Percentiles rank a stretch among this genome's conserved stretches.
These are phyloP conservation scores for Daldinia bambusicola DNA, from an alignment of 495 filamentous ascomycete genomes.

Conservation along the genomic window DNA sequence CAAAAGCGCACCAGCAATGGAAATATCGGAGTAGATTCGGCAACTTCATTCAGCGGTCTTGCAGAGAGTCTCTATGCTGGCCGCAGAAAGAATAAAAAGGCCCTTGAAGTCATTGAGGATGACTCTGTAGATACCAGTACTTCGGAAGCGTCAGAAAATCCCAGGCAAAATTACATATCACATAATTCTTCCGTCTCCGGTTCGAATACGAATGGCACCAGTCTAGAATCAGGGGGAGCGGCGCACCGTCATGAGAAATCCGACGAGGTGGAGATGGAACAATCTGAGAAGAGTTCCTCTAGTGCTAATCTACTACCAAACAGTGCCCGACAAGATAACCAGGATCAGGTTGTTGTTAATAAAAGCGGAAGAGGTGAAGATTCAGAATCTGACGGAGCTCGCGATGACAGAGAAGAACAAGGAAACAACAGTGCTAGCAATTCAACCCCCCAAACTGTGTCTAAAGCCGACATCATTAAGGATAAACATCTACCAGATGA, in stretches of 20 bases:
- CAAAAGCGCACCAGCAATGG: constrained; percentile 23
- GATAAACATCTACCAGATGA: constrained; percentile 21
- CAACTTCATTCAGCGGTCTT: constrained; percentile 30
- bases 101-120: not conserved
- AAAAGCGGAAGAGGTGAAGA: not conserved
- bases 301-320: not conserved
- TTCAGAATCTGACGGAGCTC: not conserved
- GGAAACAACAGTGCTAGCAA: not conserved
- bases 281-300: not conserved
- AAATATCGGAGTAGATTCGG: not conserved
- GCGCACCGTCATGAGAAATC: not conserved
- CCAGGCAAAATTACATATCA: not conserved
- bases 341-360: constrained; percentile 7
- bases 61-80: constrained; percentile 36
- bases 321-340: not conserved
- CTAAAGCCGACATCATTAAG: not conserved
- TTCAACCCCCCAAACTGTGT: not conserved
- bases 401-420: constrained; percentile 5
- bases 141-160: not conserved
- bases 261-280: constrained; percentile 14
- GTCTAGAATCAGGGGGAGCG: not conserved
- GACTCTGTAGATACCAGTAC: not conserved
- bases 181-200: not conserved
- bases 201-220: not conserved
- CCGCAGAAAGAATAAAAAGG: constrained; percentile 15